Evolutionary conservation across 306 rosid species (phyloP).

Genomic region (Cucumis cinereus): DNA sequence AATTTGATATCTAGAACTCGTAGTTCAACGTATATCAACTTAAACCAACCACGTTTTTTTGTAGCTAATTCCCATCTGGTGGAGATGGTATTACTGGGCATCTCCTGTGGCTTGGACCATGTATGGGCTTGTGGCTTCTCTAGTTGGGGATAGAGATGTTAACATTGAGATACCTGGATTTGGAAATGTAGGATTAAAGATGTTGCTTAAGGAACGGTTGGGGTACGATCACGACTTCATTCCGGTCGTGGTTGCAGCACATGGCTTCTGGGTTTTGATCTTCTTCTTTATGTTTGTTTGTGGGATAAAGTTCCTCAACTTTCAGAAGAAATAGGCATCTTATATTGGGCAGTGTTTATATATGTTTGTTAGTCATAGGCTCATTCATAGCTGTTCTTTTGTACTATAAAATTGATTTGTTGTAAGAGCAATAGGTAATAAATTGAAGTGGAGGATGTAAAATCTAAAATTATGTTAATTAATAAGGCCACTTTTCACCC

Average conservation of each 20-base stretch:
- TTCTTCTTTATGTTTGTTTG: constrained; percentile 45
- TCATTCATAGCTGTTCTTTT: neutral
- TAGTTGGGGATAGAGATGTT: constrained; percentile 21
- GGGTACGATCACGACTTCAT: constrained; percentile 39
- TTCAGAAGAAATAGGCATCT: constrained; percentile 32
- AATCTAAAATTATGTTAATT: too few relatives aligned
- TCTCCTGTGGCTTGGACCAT: constrained; percentile 40
- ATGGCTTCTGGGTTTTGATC: constrained; percentile 29
- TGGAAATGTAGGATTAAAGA: constrained; percentile 17
- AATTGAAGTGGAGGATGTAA: neutral
- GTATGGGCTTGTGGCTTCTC: constrained; percentile 28
- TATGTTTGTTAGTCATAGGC: neutral
- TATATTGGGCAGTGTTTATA: neutral
- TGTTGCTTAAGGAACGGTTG: constrained; percentile 20
- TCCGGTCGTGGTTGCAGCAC: constrained; percentile 25
- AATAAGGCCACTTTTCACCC: too few relatives aligned
- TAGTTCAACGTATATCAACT: neutral
- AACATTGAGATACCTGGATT: constrained; percentile 17
- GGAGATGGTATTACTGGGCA: constrained; percentile 44
- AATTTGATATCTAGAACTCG: neutral
- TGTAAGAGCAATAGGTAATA: neutral
- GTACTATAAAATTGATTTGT: neutral
- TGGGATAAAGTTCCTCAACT: constrained; percentile 54
- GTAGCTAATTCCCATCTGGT: constrained; percentile 41
- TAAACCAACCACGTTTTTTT: neutral